Conservation (phyloP, 495 filamentous ascomycete genomes). For the Parachaetomium inaequale region DNA sequence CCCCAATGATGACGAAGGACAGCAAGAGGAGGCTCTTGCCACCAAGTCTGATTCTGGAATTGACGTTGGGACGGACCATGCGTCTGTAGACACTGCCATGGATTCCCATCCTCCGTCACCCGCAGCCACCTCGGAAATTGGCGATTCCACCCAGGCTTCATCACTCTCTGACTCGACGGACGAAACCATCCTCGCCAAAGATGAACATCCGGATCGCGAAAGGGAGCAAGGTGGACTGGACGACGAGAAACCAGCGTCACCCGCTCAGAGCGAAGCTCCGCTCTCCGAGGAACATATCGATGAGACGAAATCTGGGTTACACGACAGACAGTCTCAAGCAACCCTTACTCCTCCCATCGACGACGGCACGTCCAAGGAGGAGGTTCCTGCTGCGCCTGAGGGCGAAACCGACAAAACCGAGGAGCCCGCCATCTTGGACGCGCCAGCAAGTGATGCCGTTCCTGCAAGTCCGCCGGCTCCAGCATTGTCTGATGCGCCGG, state of each 20-base stretch:
- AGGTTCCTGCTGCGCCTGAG: not conserved
- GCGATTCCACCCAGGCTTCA: constrained; percentile 52
- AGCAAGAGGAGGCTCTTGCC: constrained; percentile 23
- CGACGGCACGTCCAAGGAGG: too few species aligned
- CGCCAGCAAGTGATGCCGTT: not conserved
- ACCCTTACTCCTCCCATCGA: not conserved
- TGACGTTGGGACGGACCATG: constrained; percentile 37
- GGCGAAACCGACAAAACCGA: not conserved
- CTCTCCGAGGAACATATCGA: not conserved
- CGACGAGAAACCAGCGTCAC: not conserved
- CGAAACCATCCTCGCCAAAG: constrained; percentile 43
- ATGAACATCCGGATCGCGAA: constrained; percentile 1
- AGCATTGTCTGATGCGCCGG: constrained; percentile 27
- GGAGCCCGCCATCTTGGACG: not conserved
- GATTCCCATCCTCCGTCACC: constrained; percentile 53
- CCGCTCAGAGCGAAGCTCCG: not conserved
- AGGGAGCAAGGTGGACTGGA: not conserved
- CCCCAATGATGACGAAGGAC: constrained; percentile 5
- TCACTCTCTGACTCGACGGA: constrained; percentile 54
- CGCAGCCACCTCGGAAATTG: constrained; percentile 45
- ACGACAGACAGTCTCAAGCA: constrained; percentile 16
- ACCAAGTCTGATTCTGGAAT: constrained; percentile 42
- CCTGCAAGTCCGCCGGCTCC: constrained; percentile 11
- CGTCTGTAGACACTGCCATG: constrained; percentile 34
- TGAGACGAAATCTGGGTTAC: not conserved